Conservation (phyloP, 192 early-diverging fungal species). For the Coemansia sp. region DNA sequence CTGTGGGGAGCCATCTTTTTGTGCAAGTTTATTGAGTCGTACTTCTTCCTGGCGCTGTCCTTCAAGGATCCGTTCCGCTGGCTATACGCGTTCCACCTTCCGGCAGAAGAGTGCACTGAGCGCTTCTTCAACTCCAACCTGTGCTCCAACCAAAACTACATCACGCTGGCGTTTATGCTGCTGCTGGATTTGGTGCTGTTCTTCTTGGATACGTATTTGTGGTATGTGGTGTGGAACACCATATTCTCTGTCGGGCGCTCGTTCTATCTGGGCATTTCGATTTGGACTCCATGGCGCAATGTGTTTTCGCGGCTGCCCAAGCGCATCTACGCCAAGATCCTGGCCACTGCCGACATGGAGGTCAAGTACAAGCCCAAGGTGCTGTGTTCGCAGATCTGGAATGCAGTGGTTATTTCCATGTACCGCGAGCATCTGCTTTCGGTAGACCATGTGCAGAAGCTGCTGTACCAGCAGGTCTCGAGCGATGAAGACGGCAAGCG, state of each 20-base stretch:
- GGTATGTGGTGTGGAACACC: conserved; percentile 86
- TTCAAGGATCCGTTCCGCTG: conserved; percentile 72
- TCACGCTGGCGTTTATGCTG: conserved; percentile 73
- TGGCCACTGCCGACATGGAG: conserved; percentile 70
- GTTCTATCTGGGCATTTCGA: conserved; percentile 75
- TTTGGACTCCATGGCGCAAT: conserved; percentile 80
- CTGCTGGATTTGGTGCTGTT: conserved; percentile 71
- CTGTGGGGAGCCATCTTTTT: conserved; percentile 71
- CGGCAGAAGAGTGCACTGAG: conserved; percentile 60
- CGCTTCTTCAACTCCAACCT: conserved; percentile 56
- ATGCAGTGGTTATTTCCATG: conserved; percentile 81
- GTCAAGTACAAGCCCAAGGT: conserved; percentile 77
- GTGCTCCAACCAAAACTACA: conserved; percentile 65
- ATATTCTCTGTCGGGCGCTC: conserved; percentile 73
- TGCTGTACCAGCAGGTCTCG: conserved; percentile 72
- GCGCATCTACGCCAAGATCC: conserved; percentile 73
- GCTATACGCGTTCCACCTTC: conserved; percentile 57
- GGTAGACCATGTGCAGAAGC: conserved; percentile 68
- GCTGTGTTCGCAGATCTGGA: conserved; percentile 79
- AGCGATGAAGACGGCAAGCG: conserved; percentile 65
- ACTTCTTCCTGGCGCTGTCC: conserved; percentile 78
- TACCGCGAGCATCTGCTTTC: conserved; percentile 77
- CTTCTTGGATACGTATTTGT: conserved; percentile 84
- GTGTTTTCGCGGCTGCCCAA: conserved; percentile 76
- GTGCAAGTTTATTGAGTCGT: conserved; percentile 77